phyloP scores from a whole-genome alignment of 1,284 basidiomycete species.

The Ustilago xerochloae region DNA sequence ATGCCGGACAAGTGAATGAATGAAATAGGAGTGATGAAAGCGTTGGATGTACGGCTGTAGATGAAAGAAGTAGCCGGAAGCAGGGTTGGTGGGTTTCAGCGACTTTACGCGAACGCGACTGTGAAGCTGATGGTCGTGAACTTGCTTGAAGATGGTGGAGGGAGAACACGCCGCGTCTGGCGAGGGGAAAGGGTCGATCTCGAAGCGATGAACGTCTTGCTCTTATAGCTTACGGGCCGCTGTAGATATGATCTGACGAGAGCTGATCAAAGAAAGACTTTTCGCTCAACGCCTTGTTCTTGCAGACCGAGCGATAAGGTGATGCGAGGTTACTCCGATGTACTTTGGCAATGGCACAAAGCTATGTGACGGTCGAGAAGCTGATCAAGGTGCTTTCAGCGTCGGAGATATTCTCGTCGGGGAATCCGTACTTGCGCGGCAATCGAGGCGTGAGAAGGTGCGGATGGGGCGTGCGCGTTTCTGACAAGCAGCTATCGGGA shows the following conservation, averaged over 20 bases:
- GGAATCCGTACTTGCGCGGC: background rate
- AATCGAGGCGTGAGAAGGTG: background rate
- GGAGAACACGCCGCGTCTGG: too few species aligned
- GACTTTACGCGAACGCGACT: too few species aligned
- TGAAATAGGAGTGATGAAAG: background rate
- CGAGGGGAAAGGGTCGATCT: background rate
- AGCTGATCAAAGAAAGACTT: background rate
- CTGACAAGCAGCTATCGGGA: background rate
- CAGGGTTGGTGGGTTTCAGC: background rate
- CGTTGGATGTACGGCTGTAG: background rate
- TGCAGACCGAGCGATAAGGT: background rate
- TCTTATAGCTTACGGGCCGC: background rate
- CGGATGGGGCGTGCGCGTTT: constrained; percentile 5
- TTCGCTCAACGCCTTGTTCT: background rate
- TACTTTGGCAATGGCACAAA: background rate
- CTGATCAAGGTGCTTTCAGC: background rate
- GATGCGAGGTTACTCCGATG: background rate
- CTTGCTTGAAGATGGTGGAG: background rate
- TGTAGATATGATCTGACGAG: background rate
- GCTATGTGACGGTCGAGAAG: background rate
- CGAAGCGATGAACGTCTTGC: background rate
- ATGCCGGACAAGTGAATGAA: background rate
- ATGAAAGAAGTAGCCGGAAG: background rate
- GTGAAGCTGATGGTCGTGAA: too few species aligned
- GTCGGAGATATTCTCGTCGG: background rate